Base-by-base conservation (phyloP, 352 stramenopile genomes). In the Peronospora destructor region DNA sequence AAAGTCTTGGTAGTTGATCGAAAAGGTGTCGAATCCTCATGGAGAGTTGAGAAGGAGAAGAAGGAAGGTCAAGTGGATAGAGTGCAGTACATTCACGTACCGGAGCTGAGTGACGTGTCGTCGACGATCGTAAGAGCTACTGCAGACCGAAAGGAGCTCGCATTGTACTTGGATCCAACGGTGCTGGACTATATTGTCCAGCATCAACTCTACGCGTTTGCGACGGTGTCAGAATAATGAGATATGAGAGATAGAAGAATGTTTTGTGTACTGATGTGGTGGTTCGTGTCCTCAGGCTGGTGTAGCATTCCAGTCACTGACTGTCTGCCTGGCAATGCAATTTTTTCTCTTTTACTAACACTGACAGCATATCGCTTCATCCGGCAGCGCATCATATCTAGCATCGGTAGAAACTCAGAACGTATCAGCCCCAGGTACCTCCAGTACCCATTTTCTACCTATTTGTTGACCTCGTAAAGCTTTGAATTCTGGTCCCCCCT, bases 121-220 rank as follows among this genome's bases (percentile, higher is more conserved):
- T 94, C 83, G 16, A 93, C 84, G 13, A 66, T 62, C 11, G 76
- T 77, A 26, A 64, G 84, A 13, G 50, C 49, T n/a, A 62, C 65
- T 3, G 46, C 40, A 2, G 68, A 84, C 35, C 49, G 42, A 6
- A 38, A 65, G 9, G 47, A 71, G 50, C 56, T 92, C 41, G 55
- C 61, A 23, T 46, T 48, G 26, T 60, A 73, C 28, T 55, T 94
- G 12, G 62, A 68, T n/a, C 59, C 62, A 4, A 34, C 44, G n/a
- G 84, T 95, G 9, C 58, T 84, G 3, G 79, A 80, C 30, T 95
- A 91, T 57, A 92, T 95, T 23, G 53, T 78, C 17, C 36, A 68
- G 35, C 65, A 91, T 58, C 69, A 81, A 39, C 66, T 95, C 12
- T 94, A 87, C 38, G 76, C 58, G 9, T 94, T 94, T 47, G 70